Percentiles rank a stretch among this genome's conserved stretches.
These are phyloP conservation scores for Blepharisma stoltei DNA, from an alignment of 73 alveolate species.

Conservation along the genomic window DNA sequence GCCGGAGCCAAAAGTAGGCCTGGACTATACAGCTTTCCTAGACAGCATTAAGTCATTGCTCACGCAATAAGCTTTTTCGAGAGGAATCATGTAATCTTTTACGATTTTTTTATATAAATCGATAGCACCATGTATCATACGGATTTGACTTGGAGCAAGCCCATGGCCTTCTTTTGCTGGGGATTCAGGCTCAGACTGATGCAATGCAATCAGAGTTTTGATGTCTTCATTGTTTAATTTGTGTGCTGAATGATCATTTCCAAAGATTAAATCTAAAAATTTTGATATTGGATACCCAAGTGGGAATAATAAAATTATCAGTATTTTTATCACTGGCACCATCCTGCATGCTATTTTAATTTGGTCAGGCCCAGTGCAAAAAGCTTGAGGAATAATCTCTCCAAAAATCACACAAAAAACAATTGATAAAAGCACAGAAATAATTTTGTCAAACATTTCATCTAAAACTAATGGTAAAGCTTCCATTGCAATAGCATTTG, in stretches of 20 bases:
- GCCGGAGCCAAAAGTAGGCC: too few species aligned
- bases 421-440: constrained; percentile 88
- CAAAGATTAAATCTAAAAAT: constrained; percentile 54
- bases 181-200: not conserved
- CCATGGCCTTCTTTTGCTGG: not conserved
- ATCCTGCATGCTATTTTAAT: constrained; percentile 83
- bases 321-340: constrained; percentile 74
- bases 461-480: constrained; percentile 90
- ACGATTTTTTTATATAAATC: constrained; percentile 2
- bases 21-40: too few species aligned
- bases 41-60: too few species aligned
- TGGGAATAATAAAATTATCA: constrained; percentile 42
- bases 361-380: constrained; percentile 95
- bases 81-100: not conserved
- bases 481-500: constrained; percentile 95
- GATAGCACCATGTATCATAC: constrained; percentile 25
- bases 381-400: constrained; percentile 96
- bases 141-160: not conserved
- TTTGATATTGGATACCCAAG: constrained; percentile 60
- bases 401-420: constrained; percentile 84
- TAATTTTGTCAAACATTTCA: constrained; percentile 77
- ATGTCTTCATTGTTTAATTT: not conserved
- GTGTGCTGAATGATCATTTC: constrained; percentile 20
- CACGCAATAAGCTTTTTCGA: not conserved
- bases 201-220: not conserved